These are phyloP conservation scores for Cyclocybe cylindracea DNA, from an alignment of 768 basidiomycete species.

Conservation along the genomic window DNA sequence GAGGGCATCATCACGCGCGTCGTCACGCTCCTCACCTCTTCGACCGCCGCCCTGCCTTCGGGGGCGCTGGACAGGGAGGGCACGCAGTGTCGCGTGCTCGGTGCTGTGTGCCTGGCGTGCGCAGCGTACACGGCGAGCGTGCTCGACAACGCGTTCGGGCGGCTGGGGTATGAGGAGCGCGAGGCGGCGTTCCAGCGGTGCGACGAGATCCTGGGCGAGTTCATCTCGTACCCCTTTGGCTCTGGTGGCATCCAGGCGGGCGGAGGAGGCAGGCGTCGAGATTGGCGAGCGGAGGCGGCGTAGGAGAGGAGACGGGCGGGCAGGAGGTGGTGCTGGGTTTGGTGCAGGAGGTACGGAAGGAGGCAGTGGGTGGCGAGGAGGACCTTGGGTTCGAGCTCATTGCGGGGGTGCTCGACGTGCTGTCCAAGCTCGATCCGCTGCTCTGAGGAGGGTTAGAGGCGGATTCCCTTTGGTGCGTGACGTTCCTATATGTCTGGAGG, in stretches of 20 bases:
- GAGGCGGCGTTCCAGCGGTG: conserved; percentile 92
- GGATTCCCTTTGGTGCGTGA: too few relatives aligned
- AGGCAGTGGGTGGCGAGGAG: conserved; percentile 65
- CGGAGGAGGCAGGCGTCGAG: conserved; percentile 40
- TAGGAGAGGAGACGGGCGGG: conserved; percentile 39
- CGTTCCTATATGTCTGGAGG: too few relatives aligned
- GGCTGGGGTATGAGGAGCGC: conserved; percentile 91
- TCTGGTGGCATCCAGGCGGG: conserved; percentile 24
- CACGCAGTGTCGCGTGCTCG: too few relatives aligned
- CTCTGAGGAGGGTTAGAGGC: conserved; percentile 35
- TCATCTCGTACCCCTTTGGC: conserved; percentile 87
- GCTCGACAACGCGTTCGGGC: too few relatives aligned
- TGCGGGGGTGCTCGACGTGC: conserved; percentile 90
- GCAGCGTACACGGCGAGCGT: too few relatives aligned
- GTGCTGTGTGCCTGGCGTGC: too few relatives aligned
- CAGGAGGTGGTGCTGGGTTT: conserved; percentile 75
- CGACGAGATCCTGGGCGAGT: conserved; percentile 93
- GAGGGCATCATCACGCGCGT: too few relatives aligned
- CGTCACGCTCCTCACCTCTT: too few relatives aligned
- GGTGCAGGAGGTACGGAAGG: conserved; percentile 71
- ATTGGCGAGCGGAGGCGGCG: conserved; percentile 55
- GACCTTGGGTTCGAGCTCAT: conserved; percentile 90
- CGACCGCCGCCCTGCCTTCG: too few relatives aligned
- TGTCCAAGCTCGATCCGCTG: conserved; percentile 89
- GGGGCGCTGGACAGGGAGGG: too few relatives aligned